These are phyloP conservation scores for Monoraphidium neglectum DNA, from an alignment of 139 green algal species.

Conservation along the genomic window DNA sequence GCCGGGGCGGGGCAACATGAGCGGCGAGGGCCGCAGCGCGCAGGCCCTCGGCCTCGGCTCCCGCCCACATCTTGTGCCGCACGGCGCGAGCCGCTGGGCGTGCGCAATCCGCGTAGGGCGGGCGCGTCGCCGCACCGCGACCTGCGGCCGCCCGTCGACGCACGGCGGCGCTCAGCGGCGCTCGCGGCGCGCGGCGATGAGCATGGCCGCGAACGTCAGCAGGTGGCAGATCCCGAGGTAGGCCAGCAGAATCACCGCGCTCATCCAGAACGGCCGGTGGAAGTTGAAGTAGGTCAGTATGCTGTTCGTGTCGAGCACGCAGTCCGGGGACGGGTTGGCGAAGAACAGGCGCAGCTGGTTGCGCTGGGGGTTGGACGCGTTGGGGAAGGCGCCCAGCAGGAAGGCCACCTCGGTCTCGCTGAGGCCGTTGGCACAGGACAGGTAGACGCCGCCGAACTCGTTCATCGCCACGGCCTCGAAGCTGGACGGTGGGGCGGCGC, in stretches of 20 bases:
- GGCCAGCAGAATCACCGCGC: neutral
- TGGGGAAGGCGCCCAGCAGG: neutral
- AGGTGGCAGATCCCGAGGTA: neutral
- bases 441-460: conserved; percentile 11
- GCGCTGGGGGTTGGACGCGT: neutral
- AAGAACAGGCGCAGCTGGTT: neutral
- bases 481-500: too few relatives aligned
- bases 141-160: too few relatives aligned
- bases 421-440: conserved; percentile 8
- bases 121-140: too few relatives aligned
- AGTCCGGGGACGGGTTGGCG: neutral
- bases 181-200: conserved; percentile 1
- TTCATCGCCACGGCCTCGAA: conserved; percentile 23
- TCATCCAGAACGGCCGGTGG: neutral
- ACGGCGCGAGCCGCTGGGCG: too few relatives aligned
- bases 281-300: conserved; percentile 14
- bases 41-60: too few relatives aligned
- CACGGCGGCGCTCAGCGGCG: neutral
- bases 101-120: too few relatives aligned
- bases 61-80: too few relatives aligned
- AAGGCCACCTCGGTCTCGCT: neutral
- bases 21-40: too few relatives aligned
- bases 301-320: conserved; percentile 6
- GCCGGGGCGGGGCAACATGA: too few relatives aligned
- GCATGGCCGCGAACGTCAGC: conserved; percentile 3